Evolutionary conservation across 176 grass and related monocot species (phyloP).

Genomic region (Lolium rigidum): DNA sequence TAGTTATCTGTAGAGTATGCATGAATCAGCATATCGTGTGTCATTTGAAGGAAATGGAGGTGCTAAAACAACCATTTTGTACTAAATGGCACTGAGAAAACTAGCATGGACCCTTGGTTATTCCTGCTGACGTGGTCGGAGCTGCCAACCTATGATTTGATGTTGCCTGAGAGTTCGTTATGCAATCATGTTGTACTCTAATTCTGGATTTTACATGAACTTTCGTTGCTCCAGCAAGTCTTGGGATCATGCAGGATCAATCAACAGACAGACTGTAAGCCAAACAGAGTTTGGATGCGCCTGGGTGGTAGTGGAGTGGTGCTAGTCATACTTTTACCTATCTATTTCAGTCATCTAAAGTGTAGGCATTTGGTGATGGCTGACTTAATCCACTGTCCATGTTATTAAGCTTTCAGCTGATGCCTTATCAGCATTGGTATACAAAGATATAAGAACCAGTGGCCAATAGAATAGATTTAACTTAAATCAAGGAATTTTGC

Average conservation of each 20-base stretch:
- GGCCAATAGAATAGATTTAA: no score
- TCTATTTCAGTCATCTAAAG: no score
- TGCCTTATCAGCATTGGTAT: no score
- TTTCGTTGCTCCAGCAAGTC: neutral
- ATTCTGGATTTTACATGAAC: neutral
- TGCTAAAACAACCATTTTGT: neutral
- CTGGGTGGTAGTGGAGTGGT: neutral
- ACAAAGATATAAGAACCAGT: no score
- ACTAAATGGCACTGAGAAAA: neutral
- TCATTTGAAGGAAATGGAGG: no score
- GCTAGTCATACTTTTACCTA: neutral
- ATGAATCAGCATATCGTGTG: no score
- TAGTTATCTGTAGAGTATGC: neutral
- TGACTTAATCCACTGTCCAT: no score
- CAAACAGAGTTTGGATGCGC: neutral
- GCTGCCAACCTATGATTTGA: neutral
- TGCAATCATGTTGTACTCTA: neutral
- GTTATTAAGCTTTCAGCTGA: no score
- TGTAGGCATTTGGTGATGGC: no score
- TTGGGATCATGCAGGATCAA: neutral
- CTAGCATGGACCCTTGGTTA: constrained; percentile 15
- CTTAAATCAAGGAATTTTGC: no score
- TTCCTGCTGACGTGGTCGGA: neutral
- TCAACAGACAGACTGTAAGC: neutral
- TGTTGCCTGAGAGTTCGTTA: neutral